phyloP scores from a whole-genome alignment of 192 early-diverging fungal genomes.

The Dispira parvispora region DNA sequence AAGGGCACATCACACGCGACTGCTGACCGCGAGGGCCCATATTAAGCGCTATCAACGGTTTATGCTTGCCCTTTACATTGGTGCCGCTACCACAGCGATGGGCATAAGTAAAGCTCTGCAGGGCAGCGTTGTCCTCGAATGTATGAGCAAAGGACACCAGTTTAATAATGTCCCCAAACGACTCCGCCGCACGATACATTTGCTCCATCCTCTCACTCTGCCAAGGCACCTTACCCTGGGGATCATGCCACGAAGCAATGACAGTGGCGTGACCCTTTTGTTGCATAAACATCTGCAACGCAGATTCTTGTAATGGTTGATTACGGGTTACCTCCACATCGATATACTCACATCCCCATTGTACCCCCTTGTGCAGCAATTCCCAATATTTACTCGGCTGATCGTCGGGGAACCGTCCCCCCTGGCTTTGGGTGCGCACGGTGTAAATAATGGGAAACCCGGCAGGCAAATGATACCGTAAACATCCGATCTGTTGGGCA shows the following conservation, averaged over 20 bases:
- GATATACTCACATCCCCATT: slow-evolving; percentile 88
- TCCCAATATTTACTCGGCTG: slow-evolving; percentile 40
- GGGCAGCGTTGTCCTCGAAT: slow-evolving; percentile 68
- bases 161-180: slow-evolving; percentile 77
- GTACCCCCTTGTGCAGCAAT: slow-evolving; percentile 46
- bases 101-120: slow-evolving; percentile 45
- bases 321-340: slow-evolving; percentile 56
- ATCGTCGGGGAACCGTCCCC: slow-evolving; percentile 61
- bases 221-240: slow-evolving; percentile 45
- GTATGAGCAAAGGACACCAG: slow-evolving; percentile 65
- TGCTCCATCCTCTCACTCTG: slow-evolving; percentile 28
- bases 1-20: slow-evolving; percentile 77
- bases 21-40: slow-evolving; percentile 86
- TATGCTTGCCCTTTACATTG: slow-evolving; percentile 12
- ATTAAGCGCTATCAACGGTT: slow-evolving; percentile 83
- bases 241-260: slow-evolving; percentile 86
- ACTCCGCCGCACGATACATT: slow-evolving; percentile 35
- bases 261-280: slow-evolving; percentile 43
- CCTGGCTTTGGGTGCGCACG: slow-evolving; percentile 75
- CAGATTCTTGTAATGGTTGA: slow-evolving; percentile 12
- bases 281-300: slow-evolving; percentile 31
- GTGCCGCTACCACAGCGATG: not conserved
- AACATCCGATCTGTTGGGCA: slow-evolving; percentile 56
- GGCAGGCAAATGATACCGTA: slow-evolving; percentile 42
- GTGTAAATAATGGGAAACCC: slow-evolving; percentile 82